These are phyloP conservation scores for Eleusine coracana DNA, from an alignment of 176 grass and related monocot species.

Conservation along the genomic window DNA sequence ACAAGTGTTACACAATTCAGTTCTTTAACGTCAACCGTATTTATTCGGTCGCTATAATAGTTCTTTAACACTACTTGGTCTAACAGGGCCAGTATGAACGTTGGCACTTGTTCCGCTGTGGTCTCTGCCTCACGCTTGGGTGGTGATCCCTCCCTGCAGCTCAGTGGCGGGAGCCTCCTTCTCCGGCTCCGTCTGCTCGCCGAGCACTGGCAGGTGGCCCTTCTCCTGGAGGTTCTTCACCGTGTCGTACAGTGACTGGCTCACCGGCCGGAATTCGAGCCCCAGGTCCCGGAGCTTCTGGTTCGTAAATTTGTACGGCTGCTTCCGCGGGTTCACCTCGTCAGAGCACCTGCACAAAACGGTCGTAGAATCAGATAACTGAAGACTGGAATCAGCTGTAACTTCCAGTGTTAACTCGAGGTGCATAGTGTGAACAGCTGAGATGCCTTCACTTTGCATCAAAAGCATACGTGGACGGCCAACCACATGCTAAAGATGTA, in stretches of 20 bases:
- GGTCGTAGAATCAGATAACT: neutral
- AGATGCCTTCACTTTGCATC: slow-evolving; percentile 17
- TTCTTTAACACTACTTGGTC: slow-evolving; percentile 30
- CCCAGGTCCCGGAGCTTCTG: slow-evolving; percentile 73
- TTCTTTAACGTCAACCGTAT: slow-evolving; percentile 32
- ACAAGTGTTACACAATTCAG: neutral
- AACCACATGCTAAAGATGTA: slow-evolving; percentile 9
- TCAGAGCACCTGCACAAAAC: slow-evolving; percentile 69
- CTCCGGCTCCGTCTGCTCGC: slow-evolving; percentile 29
- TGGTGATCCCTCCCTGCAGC: slow-evolving; percentile 36
- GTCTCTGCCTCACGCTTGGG: slow-evolving; percentile 30
- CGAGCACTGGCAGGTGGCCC: slow-evolving; percentile 62
- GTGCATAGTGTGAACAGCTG: neutral
- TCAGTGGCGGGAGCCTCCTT: neutral
- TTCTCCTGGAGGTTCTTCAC: slow-evolving; percentile 87
- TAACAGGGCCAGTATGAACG: slow-evolving; percentile 31
- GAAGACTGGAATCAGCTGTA: neutral
- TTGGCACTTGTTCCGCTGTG: slow-evolving; percentile 16
- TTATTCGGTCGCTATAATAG: slow-evolving; percentile 31
- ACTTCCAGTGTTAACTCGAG: slow-evolving; percentile 21
- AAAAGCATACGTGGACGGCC: neutral
- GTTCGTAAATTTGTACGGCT: slow-evolving; percentile 76
- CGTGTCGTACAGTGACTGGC: slow-evolving; percentile 63
- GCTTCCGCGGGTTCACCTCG: slow-evolving; percentile 71
- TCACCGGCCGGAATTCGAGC: slow-evolving; percentile 63